Evolutionary conservation across 306 rosid species (phyloP), one percentile per base, ranked within the genome.

Genomic region (Begonia loranthoides): DNA sequence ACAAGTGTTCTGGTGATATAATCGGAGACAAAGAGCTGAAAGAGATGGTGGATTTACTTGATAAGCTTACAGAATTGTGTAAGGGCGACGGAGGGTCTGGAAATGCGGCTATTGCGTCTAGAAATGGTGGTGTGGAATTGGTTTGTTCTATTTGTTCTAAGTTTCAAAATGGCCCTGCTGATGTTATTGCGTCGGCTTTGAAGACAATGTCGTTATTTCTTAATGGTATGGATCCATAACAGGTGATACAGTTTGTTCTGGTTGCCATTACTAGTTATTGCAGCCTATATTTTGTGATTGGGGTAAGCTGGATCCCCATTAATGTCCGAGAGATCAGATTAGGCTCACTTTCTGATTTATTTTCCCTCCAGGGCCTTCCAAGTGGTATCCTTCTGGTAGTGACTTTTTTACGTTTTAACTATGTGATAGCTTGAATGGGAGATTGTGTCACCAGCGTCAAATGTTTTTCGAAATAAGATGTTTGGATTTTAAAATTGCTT

Each of bases 51-150:
- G 60, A 50, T 40, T 67, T 58, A 50, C 61, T 86, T 14, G 70
- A 76, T 44, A 58, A 57, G 19, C 76, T 86, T 9, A 41, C 52
- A 2, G 79, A 72, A 48, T 53, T 78, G 36, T 82, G 92, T 47
- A 44, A 46, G 9, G 58, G 51, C 5, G 57, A 24, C 5, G 51
- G 66, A 34, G 83, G 73, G 39, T 73, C 80, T 10, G 81, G 73
- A 13, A 71, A 73, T 71, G 77, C 76, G 0, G 81, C 92, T 10
- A 72, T 90, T 60, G 94, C 92, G 0, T 56, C 87, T 1, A 82
- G 69, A 63, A 86, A 86, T 57, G 86, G 86, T 3, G 92, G 77
- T 19, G 61, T 90, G 40, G 76, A 78, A 41, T 59, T 90, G 73
- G 41, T 70, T 45, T 85, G 83, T 46, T 78, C 81, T 39, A 36